Conservation (phyloP, 345 rosid species). For the Lenwebbia sp. region DNA sequence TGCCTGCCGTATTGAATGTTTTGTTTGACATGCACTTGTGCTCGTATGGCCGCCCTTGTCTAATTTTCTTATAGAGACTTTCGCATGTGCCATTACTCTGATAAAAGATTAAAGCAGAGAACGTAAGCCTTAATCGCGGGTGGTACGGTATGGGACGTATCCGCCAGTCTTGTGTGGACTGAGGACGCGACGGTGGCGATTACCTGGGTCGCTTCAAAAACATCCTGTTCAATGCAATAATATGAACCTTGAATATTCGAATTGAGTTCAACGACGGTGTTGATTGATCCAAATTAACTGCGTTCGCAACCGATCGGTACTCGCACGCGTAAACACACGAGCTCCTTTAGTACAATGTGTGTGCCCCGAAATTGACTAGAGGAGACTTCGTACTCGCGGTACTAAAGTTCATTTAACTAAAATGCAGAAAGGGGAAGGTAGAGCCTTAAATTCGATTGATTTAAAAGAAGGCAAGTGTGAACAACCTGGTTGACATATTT, state of each 20-base stretch:
- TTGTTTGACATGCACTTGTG: too few relatives aligned
- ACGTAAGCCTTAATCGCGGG: too few relatives aligned
- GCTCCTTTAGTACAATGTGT: too few relatives aligned
- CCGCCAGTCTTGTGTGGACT: too few relatives aligned
- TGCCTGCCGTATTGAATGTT: too few relatives aligned
- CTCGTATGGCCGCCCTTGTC: too few relatives aligned
- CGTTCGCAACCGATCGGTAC: neutral
- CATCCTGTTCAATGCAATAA: neutral
- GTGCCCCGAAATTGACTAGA: neutral
- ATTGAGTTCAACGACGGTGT: neutral
- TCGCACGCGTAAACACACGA: neutral
- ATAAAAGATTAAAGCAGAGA: too few relatives aligned
- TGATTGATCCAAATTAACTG: neutral
- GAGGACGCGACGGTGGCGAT: too few relatives aligned
- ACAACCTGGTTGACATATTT: neutral
- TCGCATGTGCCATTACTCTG: too few relatives aligned
- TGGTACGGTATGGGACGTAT: too few relatives aligned
- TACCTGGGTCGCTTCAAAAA: too few relatives aligned
- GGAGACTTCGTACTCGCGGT: neutral
- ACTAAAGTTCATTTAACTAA: neutral
- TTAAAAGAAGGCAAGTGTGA: neutral
- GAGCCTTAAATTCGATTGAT: neutral
- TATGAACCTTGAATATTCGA: neutral
- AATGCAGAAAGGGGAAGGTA: neutral
- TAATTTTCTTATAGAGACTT: too few relatives aligned